Evolutionary conservation across 176 grass and related monocot genomes (phyloP).

Genomic region (Carex parvula): DNA sequence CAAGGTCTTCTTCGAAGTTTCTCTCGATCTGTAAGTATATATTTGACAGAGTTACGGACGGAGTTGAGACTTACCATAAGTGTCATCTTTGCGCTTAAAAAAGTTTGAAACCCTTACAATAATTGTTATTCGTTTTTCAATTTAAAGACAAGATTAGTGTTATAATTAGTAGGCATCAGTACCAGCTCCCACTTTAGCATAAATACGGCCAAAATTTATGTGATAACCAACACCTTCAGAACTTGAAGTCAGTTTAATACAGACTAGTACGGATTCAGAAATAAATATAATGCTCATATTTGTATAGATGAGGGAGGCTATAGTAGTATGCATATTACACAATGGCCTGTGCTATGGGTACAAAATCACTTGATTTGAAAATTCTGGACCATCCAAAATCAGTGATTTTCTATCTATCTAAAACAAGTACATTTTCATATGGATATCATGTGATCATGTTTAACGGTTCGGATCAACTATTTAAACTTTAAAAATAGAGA

Average conservation of each 20-base stretch:
- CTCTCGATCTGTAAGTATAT: slow-evolving; percentile 65
- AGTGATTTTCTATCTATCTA: too few species aligned
- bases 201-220: not conserved
- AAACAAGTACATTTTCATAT: too few species aligned
- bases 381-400: too few species aligned
- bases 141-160: not conserved
- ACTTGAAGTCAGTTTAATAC: not conserved
- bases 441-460: too few species aligned
- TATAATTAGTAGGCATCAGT: not conserved
- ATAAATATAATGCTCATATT: not conserved
- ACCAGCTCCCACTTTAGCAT: not conserved
- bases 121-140: not conserved
- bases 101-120: not conserved
- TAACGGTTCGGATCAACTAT: too few species aligned
- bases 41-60: not conserved
- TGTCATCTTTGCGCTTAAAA: not conserved
- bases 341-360: too few species aligned
- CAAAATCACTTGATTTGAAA: too few species aligned
- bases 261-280: not conserved
- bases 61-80: not conserved
- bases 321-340: too few species aligned
- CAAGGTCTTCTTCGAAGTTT: slow-evolving; percentile 61
- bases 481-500: too few species aligned
- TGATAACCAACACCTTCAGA: not conserved
- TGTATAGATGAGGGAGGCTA: not conserved